These are phyloP conservation scores for Collariella sp. DNA, from an alignment of 495 filamentous ascomycete species.

Conservation along the genomic window DNA sequence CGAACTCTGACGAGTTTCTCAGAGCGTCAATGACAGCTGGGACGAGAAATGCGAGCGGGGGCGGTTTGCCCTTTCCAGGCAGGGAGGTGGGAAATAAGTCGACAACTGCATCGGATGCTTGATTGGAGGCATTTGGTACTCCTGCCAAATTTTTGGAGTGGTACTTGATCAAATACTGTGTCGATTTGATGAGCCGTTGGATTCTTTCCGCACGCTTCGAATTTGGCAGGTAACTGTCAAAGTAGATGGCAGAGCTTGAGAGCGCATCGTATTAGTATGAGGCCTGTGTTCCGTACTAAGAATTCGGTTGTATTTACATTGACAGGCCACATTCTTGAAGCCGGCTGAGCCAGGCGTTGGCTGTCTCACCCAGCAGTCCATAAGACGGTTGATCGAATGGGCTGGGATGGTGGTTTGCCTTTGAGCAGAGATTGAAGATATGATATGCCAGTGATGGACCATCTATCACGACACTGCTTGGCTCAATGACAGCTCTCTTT, in stretches of 20 bases:
- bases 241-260: constrained; percentile 54
- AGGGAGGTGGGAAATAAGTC: constrained; percentile 15
- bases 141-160: constrained; percentile 10
- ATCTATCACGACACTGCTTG: constrained; percentile 54
- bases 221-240: constrained; percentile 65
- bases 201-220: constrained; percentile 25
- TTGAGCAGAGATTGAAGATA: constrained; percentile 49
- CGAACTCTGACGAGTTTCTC: constrained; percentile 35
- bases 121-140: constrained; percentile 8
- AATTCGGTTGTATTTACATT: constrained; percentile 45
- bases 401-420: constrained; percentile 26
- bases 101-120: background rate
- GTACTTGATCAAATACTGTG: constrained; percentile 20
- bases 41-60: constrained; percentile 57
- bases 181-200: constrained; percentile 18
- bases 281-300: background rate
- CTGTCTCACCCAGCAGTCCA: constrained; percentile 46
- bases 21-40: constrained; percentile 60
- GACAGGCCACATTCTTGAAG: constrained; percentile 42
- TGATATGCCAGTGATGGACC: constrained; percentile 69
- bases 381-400: constrained; percentile 53
- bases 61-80: constrained; percentile 29
- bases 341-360: constrained; percentile 52
- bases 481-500: constrained; percentile 35
- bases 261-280: constrained; percentile 8